phyloP scores from a whole-genome alignment of 202 grass and related monocot species.

The Saccharum hybrid region DNA sequence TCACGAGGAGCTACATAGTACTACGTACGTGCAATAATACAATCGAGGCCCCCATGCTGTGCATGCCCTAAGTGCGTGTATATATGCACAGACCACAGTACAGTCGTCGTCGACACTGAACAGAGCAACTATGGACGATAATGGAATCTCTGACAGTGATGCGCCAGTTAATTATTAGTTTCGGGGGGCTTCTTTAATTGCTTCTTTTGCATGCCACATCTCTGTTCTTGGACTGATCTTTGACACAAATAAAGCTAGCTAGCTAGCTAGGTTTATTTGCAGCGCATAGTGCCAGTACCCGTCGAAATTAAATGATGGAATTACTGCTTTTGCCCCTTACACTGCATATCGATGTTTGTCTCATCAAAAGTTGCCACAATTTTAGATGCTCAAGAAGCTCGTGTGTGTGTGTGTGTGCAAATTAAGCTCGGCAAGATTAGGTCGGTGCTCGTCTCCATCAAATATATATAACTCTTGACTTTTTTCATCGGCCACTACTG shows the following conservation, averaged over 20 bases:
- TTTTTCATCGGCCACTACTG: background rate
- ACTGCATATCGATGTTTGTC: background rate
- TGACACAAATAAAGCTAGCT: background rate
- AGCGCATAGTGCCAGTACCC: background rate
- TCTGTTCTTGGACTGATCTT: background rate
- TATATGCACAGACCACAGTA: too few species aligned
- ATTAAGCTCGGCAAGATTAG: background rate
- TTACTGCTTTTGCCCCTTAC: background rate
- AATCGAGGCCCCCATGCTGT: too few species aligned
- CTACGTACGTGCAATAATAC: too few species aligned
- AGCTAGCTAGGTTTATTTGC: background rate
- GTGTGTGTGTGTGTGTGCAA: background rate
- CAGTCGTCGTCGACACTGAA: too few species aligned
- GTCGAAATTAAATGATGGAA: background rate
- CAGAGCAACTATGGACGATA: too few species aligned
- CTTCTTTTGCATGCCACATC: background rate
- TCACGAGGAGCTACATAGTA: too few species aligned
- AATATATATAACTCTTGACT: background rate
- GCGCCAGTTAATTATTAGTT: slow-evolving; percentile 2
- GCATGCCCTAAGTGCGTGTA: too few species aligned
- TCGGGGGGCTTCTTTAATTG: slow-evolving; percentile 46
- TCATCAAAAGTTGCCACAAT: background rate
- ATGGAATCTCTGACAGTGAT: background rate
- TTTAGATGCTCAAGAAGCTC: background rate
- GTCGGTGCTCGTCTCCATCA: slow-evolving; percentile 9